phyloP scores from a whole-genome alignment of 2,329 filamentous ascomycete species.

The Immersiporthe knoxdaviesiana region DNA sequence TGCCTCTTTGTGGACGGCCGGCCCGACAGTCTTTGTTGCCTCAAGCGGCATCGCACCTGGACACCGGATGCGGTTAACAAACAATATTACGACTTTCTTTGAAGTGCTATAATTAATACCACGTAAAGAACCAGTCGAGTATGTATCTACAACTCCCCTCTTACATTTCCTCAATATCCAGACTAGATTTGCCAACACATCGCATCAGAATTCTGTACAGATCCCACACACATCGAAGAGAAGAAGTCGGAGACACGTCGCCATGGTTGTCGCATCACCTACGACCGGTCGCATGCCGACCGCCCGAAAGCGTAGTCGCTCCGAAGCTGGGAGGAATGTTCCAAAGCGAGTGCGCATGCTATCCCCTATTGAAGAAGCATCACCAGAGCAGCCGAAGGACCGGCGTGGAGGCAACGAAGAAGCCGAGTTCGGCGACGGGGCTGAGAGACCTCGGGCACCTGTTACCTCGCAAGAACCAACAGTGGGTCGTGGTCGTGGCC shows the following conservation, averaged over 20 bases:
- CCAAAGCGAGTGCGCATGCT: neutral
- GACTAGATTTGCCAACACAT: neutral
- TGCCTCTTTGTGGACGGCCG: slow-evolving; percentile 5
- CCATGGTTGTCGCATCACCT: neutral
- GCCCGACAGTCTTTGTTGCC: slow-evolving; percentile 9
- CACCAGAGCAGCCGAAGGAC: neutral
- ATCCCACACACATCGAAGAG: neutral
- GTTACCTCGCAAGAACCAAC: neutral
- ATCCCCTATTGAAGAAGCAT: neutral
- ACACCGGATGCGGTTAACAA: slow-evolving; percentile 10
- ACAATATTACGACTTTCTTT: neutral
- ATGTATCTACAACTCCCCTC: neutral
- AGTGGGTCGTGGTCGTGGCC: neutral
- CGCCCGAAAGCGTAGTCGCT: neutral
- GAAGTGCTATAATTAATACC: neutral
- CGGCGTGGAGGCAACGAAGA: neutral
- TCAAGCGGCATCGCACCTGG: neutral
- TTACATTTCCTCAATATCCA: neutral
- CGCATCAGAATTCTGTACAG: neutral
- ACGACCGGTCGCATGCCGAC: neutral
- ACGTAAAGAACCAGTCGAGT: neutral
- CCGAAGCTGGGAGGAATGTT: neutral
- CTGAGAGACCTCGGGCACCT: neutral
- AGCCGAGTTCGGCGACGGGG: neutral
- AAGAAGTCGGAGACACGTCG: neutral